These are phyloP conservation scores for Pichia sp. DNA, from an alignment of 1,139 yeast genomes.

Conservation along the genomic window DNA sequence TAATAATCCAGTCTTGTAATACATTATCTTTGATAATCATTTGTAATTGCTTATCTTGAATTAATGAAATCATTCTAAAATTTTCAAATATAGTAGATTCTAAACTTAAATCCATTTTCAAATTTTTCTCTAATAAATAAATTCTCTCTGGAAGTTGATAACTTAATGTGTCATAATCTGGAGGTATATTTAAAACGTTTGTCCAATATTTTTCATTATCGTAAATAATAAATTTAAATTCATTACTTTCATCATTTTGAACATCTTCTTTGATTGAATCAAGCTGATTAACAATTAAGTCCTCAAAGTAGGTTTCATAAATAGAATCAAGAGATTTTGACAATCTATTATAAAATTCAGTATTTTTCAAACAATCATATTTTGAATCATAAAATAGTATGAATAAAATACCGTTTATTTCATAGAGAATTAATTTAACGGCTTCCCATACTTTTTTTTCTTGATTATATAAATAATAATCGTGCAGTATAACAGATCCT, in stretches of 20 bases:
- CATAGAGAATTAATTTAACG: slow-evolving; percentile 23
- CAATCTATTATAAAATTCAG: slow-evolving; percentile 24
- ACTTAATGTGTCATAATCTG: slow-evolving; percentile 6
- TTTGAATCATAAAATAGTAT: slow-evolving; percentile 16
- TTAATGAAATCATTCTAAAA: slow-evolving; percentile 2
- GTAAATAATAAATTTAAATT: slow-evolving; percentile 9
- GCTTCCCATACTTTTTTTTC: not conserved
- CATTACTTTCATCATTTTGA: not conserved
- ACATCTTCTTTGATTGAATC: slow-evolving; percentile 18
- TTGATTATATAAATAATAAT: slow-evolving; percentile 11
- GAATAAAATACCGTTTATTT: slow-evolving; percentile 26
- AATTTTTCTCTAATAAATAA: slow-evolving; percentile 3
- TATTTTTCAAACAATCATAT: not conserved
- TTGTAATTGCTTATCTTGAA: slow-evolving; percentile 11
- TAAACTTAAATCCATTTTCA: not conserved
- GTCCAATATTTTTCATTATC: slow-evolving; percentile 12
- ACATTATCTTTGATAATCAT: not conserved
- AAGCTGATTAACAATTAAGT: slow-evolving; percentile 23
- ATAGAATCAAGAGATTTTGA: slow-evolving; percentile 34
- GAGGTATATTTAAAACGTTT: slow-evolving; percentile 10
- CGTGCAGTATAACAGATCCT: slow-evolving; percentile 16
- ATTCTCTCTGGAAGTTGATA: slow-evolving; percentile 9
- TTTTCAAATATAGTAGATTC: not conserved
- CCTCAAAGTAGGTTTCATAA: slow-evolving; percentile 24
- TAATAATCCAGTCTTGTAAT: slow-evolving; percentile 3